Base-by-base conservation (phyloP, 345 rosid species). In the Gossypium stocksii region DNA sequence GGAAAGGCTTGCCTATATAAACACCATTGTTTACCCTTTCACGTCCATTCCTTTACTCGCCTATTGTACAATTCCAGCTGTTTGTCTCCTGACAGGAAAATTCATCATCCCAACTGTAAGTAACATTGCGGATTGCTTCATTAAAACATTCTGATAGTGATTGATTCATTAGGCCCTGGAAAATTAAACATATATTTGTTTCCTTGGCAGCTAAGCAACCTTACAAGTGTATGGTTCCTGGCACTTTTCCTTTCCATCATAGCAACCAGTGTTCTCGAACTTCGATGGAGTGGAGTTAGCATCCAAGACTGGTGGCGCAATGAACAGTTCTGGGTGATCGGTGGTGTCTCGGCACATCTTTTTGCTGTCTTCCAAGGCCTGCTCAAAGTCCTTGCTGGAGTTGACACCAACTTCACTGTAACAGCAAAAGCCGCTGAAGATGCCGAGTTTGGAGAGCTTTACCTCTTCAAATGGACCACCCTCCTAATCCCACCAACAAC, bases 321-420 rank as follows among this genome's bases (percentile, higher is more conserved):
- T 77, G 98, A 94, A 83, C 98, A 94, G 70, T 94, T 94, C 77
- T 94, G 97, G 98, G 98, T 94, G 6, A 94, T 92, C 7, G 97
- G 97, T 2, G 97, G 98, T 3, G 98, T 94, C 58, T 94, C 97
- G 0, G 98, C 98, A 9, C 98, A 94, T 62, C 97, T 94, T 52
- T 94, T 92, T 57, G 97, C 98, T 0, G 97, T 94, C 13, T 94
- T 91, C 81, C 97, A 94, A 81, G 98, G 98, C 80, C 91, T 92
- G 2, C 97, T 92, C n/a, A 94, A 94, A 86, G 98, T 94, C 73
- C 90, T 94, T 14, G 95, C 78, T 0, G 98, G 98, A 1, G 89
- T 94, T 2, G 98, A 94, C 79, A 94, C 98, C 27, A 94, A 91
- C 85, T 94, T 94, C 82, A 94, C 98, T 0, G 98, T 94, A 14